Conservation (phyloP, 2,329 filamentous ascomycete species). For the Colletotrichum paranaense region DNA sequence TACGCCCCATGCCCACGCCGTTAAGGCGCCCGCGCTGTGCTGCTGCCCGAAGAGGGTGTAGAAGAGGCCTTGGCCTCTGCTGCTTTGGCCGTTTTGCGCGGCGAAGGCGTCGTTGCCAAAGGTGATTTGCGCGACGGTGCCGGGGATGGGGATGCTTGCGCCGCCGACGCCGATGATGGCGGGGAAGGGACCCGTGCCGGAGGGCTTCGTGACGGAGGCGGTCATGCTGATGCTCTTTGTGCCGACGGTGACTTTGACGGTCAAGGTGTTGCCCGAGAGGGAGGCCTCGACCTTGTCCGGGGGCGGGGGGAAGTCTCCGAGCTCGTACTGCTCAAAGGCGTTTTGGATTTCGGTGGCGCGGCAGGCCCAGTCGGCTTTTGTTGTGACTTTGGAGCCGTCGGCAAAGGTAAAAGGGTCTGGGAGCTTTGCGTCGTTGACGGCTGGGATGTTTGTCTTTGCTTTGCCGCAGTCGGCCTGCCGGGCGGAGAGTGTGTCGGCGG, state of each 20-base stretch:
- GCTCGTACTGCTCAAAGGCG: constrained; percentile 62
- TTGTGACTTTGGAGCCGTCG: constrained; percentile 55
- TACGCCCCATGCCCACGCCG: constrained; percentile 73
- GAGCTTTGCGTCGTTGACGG: constrained; percentile 51
- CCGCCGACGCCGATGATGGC: constrained; percentile 69
- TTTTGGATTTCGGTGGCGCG: constrained; percentile 60
- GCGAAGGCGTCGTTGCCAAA: constrained; percentile 71
- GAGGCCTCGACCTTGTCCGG: constrained; percentile 59
- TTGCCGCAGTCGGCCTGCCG: constrained; percentile 49
- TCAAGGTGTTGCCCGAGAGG: constrained; percentile 54
- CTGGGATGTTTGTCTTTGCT: constrained; percentile 46
- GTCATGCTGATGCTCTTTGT: constrained; percentile 58
- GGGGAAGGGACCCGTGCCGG: constrained; percentile 58
- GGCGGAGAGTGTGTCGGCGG: constrained; percentile 49
- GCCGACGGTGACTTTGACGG: constrained; percentile 56
- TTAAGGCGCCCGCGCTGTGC: constrained; percentile 67
- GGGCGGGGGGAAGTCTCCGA: constrained; percentile 58
- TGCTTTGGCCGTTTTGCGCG: constrained; percentile 56
- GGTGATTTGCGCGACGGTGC: constrained; percentile 65
- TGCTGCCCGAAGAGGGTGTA: constrained; percentile 67
- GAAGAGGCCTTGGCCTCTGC: constrained; percentile 68
- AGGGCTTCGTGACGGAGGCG: constrained; percentile 54
- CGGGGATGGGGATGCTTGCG: constrained; percentile 65
- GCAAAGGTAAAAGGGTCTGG: constrained; percentile 61
- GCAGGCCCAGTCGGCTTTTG: constrained; percentile 59